phyloP scores from a whole-genome alignment of 768 basidiomycete genomes.

The Collybia nuda region DNA sequence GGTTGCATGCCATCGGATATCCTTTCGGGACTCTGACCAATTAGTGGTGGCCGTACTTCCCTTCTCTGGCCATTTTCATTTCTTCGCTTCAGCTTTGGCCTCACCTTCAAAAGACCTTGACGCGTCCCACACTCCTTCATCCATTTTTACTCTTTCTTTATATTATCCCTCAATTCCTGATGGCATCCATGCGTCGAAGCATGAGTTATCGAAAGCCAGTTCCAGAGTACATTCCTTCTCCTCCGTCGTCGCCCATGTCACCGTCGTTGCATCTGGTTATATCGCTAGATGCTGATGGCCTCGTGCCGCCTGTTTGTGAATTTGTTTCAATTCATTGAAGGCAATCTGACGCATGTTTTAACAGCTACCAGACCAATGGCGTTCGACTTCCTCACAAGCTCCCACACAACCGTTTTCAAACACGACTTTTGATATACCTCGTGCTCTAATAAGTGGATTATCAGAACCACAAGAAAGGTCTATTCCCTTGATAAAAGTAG shows the following conservation, averaged over 20 bases:
- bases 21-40: background rate
- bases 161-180: background rate
- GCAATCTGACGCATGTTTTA: background rate
- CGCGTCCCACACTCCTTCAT: background rate
- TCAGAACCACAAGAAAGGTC: background rate
- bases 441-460: background rate
- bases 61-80: background rate
- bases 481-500: background rate
- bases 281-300: slow-evolving; percentile 4
- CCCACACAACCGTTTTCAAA: background rate
- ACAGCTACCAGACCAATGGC: slow-evolving; percentile 35
- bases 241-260: slow-evolving; percentile 42
- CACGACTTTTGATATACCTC: background rate
- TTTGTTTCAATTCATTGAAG: background rate
- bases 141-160: slow-evolving; percentile 1
- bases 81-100: background rate
- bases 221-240: slow-evolving; percentile 65
- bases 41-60: background rate
- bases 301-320: slow-evolving; percentile 8
- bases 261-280: slow-evolving; percentile 8
- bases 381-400: slow-evolving; percentile 24
- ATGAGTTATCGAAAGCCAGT: slow-evolving; percentile 75
- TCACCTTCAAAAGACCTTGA: background rate
- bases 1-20: background rate
- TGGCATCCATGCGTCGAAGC: slow-evolving; percentile 29